A percentile compares a stretch with the other conserved stretches of the same genome.
Evolutionary conservation across 345 rosid genomes (phyloP).

Genomic region (Populus davidiana): DNA sequence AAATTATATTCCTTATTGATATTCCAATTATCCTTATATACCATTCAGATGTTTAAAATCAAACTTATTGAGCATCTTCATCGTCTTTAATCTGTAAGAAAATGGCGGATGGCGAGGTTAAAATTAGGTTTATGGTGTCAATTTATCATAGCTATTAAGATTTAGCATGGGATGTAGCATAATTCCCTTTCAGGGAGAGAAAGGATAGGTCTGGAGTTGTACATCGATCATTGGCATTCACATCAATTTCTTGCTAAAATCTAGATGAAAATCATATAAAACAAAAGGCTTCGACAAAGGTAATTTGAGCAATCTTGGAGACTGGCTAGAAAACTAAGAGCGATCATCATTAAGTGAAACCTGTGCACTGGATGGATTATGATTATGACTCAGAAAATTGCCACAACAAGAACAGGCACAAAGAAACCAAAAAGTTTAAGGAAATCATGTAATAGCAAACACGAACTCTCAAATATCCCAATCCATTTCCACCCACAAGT

Average conservation of each 20-base stretch:
- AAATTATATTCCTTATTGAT: accelerated
- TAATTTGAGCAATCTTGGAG: background rate
- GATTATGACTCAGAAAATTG: background rate
- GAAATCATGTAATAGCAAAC: too few relatives aligned
- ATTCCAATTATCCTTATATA: too few relatives aligned
- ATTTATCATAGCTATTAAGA: background rate
- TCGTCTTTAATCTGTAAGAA: background rate
- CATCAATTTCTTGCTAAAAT: background rate
- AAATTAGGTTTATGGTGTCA: too few relatives aligned
- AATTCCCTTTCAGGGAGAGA: background rate
- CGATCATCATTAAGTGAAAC: too few relatives aligned
- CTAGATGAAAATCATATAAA: background rate
- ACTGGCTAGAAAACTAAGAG: too few relatives aligned
- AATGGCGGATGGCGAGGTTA: background rate
- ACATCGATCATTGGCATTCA: background rate
- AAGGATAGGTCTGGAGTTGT: background rate
- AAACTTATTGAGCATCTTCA: background rate
- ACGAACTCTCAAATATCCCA: background rate
- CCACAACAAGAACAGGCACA: background rate
- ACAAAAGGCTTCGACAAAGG: too few relatives aligned
- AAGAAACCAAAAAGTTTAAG: background rate
- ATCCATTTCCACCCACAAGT: background rate
- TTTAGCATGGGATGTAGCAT: background rate
- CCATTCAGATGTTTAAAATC: background rate
- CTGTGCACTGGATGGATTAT: too few relatives aligned